phyloP scores from a whole-genome alignment of 1,284 basidiomycete genomes.

The Ustilago cynodontis region DNA sequence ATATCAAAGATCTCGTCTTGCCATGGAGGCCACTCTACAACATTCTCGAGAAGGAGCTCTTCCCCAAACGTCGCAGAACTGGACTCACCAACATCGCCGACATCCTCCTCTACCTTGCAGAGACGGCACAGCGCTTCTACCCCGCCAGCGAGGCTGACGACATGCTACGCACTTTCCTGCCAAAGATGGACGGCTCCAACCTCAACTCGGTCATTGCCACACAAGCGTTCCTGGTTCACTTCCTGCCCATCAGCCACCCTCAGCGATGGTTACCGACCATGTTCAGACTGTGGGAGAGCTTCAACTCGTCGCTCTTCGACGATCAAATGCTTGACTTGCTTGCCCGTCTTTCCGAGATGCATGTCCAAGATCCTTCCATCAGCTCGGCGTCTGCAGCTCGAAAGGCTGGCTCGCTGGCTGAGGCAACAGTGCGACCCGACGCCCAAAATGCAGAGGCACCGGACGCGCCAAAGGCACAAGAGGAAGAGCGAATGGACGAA shows the following conservation, averaged over 20 bases:
- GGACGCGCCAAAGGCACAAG: background rate
- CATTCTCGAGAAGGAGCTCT: slow-evolving; percentile 83
- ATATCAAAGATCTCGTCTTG: slow-evolving; percentile 84
- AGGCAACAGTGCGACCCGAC: slow-evolving; percentile 26
- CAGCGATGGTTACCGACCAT: slow-evolving; percentile 66
- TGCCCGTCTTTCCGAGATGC: slow-evolving; percentile 81
- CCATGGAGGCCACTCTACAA: slow-evolving; percentile 89
- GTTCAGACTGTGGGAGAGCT: slow-evolving; percentile 87
- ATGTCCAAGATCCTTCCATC: slow-evolving; percentile 73
- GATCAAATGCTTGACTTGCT: slow-evolving; percentile 86
- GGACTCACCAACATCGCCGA: slow-evolving; percentile 75
- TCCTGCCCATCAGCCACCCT: slow-evolving; percentile 64
- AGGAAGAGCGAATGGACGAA: slow-evolving; percentile 21
- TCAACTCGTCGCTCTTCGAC: slow-evolving; percentile 83
- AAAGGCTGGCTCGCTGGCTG: slow-evolving; percentile 21
- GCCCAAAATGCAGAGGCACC: slow-evolving; percentile 4
- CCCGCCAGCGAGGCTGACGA: slow-evolving; percentile 87
- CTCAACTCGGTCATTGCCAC: slow-evolving; percentile 73
- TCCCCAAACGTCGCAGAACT: slow-evolving; percentile 76
- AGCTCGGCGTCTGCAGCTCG: slow-evolving; percentile 39
- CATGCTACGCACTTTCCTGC: slow-evolving; percentile 85
- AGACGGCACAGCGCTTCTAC: slow-evolving; percentile 86
- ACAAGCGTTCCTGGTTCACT: slow-evolving; percentile 68
- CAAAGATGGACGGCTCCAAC: slow-evolving; percentile 79
- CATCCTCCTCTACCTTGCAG: slow-evolving; percentile 86